Conservation (phyloP, 306 rosid genomes). For the Vicia sativa region DNA sequence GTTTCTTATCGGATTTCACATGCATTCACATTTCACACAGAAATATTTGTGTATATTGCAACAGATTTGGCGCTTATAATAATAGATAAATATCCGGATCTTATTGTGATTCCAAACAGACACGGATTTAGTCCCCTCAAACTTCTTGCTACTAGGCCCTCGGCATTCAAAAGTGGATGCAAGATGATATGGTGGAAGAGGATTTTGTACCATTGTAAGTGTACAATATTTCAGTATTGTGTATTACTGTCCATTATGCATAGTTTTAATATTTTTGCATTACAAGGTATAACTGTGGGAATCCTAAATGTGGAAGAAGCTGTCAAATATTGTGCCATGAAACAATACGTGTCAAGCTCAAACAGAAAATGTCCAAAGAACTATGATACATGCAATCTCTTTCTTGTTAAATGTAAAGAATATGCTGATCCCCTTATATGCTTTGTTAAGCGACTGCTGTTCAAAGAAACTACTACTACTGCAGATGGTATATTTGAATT, state of each 20-base stretch:
- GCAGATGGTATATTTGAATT: not conserved
- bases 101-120: not conserved
- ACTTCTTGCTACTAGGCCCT: slow-evolving; percentile 39
- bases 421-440: not conserved
- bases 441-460: not conserved
- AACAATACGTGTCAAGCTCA: not conserved
- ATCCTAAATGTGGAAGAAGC: not conserved
- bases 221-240: not conserved
- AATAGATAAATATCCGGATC: not conserved
- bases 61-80: slow-evolving; percentile 44
- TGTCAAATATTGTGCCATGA: not conserved
- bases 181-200: slow-evolving; percentile 8
- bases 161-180: slow-evolving; percentile 37
- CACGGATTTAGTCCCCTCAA: slow-evolving; percentile 34
- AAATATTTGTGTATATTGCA: not conserved
- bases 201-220: slow-evolving; percentile 35
- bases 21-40: no score
- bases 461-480: not conserved
- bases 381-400: no score
- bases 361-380: no score
- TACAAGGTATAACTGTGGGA: not conserved
- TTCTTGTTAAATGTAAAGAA: not conserved
- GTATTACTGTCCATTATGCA: not conserved
- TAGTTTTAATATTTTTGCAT: not conserved
- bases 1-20: no score